phyloP scores from a whole-genome alignment of 2,329 filamentous ascomycete species.

The Tolypocladium tundrense region DNA sequence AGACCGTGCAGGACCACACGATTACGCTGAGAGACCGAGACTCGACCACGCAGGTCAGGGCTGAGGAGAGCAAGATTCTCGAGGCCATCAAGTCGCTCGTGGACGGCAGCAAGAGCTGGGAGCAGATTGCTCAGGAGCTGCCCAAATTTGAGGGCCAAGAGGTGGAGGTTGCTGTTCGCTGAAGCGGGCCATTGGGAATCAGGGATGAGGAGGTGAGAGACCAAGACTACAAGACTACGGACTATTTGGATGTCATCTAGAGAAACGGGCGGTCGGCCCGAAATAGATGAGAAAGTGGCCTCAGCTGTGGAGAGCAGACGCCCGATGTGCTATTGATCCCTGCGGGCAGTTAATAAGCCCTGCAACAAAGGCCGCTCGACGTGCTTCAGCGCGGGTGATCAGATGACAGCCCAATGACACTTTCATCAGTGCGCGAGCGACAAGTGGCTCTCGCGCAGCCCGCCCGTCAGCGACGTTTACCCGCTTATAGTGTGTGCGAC shows the following conservation, averaged over 20 bases:
- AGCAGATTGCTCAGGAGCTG: constrained; percentile 64
- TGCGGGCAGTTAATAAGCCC: too few species aligned
- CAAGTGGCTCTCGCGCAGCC: neutral
- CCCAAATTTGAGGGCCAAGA: constrained; percentile 79
- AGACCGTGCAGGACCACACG: constrained; percentile 78
- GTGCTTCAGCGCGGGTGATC: neutral
- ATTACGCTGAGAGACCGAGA: constrained; percentile 87
- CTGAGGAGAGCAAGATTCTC: constrained; percentile 69
- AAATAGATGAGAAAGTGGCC: neutral
- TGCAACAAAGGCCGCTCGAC: neutral
- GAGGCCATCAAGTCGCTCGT: constrained; percentile 54
- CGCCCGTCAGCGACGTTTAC: neutral
- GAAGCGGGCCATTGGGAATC: constrained; percentile 1
- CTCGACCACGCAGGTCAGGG: constrained; percentile 81
- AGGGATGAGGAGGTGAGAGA: neutral
- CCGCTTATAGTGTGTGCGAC: too few species aligned
- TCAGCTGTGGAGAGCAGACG: neutral
- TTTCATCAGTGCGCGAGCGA: too few species aligned
- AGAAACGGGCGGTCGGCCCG: neutral
- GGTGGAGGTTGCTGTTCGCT: constrained; percentile 31
- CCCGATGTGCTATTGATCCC: neutral
- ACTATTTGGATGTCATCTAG: neutral
- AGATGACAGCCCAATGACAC: neutral
- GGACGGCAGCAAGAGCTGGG: constrained; percentile 44
- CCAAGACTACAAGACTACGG: too few species aligned